phyloP scores from a whole-genome alignment of 2,329 filamentous ascomycete species.

The Proliferodiscus dingleyae region DNA sequence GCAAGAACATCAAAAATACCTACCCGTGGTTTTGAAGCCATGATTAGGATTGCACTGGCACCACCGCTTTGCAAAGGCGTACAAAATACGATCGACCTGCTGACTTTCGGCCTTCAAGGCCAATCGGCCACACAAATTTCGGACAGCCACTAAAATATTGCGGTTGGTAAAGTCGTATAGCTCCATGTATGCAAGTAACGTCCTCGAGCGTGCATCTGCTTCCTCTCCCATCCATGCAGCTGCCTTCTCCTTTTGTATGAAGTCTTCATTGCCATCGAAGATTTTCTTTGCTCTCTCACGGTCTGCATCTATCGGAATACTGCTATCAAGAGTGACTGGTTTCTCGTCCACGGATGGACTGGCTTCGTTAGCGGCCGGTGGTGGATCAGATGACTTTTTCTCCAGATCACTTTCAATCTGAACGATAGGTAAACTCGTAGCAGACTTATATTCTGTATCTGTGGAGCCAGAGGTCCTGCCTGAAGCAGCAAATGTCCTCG shows the following conservation, averaged over 20 bases:
- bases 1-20: slow-evolving; percentile 30
- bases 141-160: slow-evolving; percentile 73
- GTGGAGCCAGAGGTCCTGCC: slow-evolving; percentile 37
- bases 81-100: slow-evolving; percentile 90
- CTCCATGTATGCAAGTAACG: slow-evolving; percentile 77
- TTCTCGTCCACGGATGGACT: slow-evolving; percentile 15
- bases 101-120: slow-evolving; percentile 89
- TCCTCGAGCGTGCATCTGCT: slow-evolving; percentile 52
- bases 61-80: slow-evolving; percentile 86
- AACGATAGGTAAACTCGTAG: slow-evolving; percentile 44
- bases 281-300: slow-evolving; percentile 74
- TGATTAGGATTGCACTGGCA: slow-evolving; percentile 89
- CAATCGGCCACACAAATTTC: slow-evolving; percentile 75
- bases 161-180: slow-evolving; percentile 80
- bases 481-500: slow-evolving; percentile 31
- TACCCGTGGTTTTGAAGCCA: slow-evolving; percentile 84
- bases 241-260: slow-evolving; percentile 72
- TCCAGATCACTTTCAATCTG: slow-evolving; percentile 44
- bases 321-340: slow-evolving; percentile 5
- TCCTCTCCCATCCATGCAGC: slow-evolving; percentile 78
- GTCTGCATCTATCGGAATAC: slow-evolving; percentile 48
- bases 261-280: slow-evolving; percentile 78
- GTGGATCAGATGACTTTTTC: slow-evolving; percentile 15
- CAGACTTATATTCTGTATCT: slow-evolving; percentile 42
- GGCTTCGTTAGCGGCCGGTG: slow-evolving; percentile 30